These are phyloP conservation scores for Cantharellus anzutake DNA, from an alignment of 768 basidiomycete species.

Conservation along the genomic window DNA sequence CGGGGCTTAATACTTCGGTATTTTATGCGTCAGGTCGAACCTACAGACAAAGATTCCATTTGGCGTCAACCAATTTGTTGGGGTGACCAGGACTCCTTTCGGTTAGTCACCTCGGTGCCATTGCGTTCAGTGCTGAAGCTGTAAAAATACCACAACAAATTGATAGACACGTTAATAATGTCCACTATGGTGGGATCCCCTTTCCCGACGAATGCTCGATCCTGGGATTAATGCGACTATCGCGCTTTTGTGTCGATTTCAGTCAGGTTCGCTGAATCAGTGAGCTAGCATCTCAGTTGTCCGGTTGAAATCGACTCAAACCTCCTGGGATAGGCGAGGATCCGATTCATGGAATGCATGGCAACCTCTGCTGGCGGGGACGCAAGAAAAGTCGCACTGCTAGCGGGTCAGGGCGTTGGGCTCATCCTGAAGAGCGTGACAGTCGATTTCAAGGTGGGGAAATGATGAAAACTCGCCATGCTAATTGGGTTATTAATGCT, in stretches of 20 bases:
- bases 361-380: not conserved
- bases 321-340: not conserved
- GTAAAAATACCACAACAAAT: not conserved
- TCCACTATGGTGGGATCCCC: conserved; percentile 1
- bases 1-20: no score
- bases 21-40: no score
- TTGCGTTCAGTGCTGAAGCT: not conserved
- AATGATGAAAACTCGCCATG: not conserved
- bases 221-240: not conserved
- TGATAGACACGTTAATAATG: conserved; percentile 6
- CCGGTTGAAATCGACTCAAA: not conserved
- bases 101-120: not conserved
- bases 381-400: not conserved
- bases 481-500: not conserved
- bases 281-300: not conserved
- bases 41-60: not conserved
- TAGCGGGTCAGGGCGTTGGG: conserved; percentile 2
- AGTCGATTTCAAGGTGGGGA: conserved; percentile 1
- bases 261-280: not conserved
- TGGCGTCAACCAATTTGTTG: conserved; percentile 3
- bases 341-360: not conserved
- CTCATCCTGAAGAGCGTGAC: conserved; percentile 5
- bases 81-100: conserved; percentile 5
- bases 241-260: not conserved
- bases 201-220: not conserved